Conservation (phyloP, 805 yeast genomes). For the Nakazawaea laoshanensis region DNA sequence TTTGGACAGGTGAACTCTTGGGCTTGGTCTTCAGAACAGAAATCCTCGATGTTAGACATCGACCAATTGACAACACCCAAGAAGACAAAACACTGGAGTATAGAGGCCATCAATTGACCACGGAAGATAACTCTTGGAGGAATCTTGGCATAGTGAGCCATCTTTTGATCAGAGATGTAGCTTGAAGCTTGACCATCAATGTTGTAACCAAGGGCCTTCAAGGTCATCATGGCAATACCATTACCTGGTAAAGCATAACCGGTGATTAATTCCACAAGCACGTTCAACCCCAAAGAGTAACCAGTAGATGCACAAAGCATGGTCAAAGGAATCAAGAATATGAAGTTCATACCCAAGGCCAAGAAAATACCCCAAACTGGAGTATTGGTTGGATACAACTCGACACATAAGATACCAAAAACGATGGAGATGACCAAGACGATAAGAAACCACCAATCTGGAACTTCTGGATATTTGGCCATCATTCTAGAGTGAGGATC, state of each 20-base stretch:
- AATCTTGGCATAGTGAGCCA: conserved; percentile 49
- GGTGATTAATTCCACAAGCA: conserved; percentile 45
- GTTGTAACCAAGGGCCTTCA: conserved; percentile 47
- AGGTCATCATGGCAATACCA: conserved; percentile 42
- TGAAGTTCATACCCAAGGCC: conserved; percentile 38
- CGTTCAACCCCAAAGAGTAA: conserved; percentile 36
- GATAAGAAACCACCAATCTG: conserved; percentile 33
- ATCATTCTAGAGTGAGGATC: conserved; percentile 55
- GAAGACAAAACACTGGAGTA: conserved; percentile 20
- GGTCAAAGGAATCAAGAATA: conserved; percentile 45
- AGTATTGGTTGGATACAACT: conserved; percentile 39
- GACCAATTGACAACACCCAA: conserved; percentile 27
- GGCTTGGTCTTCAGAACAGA: conserved; percentile 25
- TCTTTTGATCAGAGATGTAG: conserved; percentile 46
- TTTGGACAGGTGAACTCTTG: conserved; percentile 33
- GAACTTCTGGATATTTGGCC: conserved; percentile 50
- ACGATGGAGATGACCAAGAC: conserved; percentile 24
- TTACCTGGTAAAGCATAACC: conserved; percentile 51
- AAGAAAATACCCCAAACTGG: conserved; percentile 57
- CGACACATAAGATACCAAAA: conserved; percentile 27
- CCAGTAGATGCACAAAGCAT: conserved; percentile 41
- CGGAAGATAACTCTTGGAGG: conserved; percentile 54
- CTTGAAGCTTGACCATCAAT: conserved; percentile 58
- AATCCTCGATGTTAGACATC: conserved; percentile 22
- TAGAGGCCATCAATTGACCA: conserved; percentile 27